phyloP scores from a whole-genome alignment of 345 rosid species.

The Balakata baccata region DNA sequence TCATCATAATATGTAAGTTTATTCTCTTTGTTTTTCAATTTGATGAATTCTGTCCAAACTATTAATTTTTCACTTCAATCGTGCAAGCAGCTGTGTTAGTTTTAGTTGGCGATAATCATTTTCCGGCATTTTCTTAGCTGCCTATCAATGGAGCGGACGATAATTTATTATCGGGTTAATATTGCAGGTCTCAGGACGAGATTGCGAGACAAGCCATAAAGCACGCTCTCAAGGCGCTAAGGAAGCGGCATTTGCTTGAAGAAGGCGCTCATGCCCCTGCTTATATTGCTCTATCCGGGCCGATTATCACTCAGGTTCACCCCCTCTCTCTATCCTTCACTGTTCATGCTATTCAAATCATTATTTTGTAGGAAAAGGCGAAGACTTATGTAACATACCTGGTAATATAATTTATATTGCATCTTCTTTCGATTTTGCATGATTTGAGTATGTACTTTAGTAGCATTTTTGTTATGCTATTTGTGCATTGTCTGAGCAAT shows the following conservation, averaged over 20 bases:
- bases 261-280: conserved; percentile 96
- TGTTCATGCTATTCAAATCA: background rate
- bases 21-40: background rate
- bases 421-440: no score
- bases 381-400: no score
- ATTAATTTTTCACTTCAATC: background rate
- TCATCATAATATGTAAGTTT: conserved; percentile 7
- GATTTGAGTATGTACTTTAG: no score
- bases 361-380: background rate
- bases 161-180: background rate
- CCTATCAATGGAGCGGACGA: background rate
- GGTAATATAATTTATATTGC: no score
- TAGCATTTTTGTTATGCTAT: no score
- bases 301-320: conserved; percentile 72
- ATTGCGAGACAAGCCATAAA: conserved; percentile 61
- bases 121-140: background rate
- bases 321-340: background rate
- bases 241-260: conserved; percentile 80
- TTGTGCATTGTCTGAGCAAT: background rate
- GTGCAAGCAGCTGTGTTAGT: background rate
- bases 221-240: conserved; percentile 76
- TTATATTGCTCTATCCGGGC: conserved; percentile 66
- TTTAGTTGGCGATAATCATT: background rate
- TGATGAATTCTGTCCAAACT: background rate
- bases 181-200: conserved; percentile 39